Conservation (phyloP, 805 yeast genomes). For the Dipodascus geniculatus region DNA sequence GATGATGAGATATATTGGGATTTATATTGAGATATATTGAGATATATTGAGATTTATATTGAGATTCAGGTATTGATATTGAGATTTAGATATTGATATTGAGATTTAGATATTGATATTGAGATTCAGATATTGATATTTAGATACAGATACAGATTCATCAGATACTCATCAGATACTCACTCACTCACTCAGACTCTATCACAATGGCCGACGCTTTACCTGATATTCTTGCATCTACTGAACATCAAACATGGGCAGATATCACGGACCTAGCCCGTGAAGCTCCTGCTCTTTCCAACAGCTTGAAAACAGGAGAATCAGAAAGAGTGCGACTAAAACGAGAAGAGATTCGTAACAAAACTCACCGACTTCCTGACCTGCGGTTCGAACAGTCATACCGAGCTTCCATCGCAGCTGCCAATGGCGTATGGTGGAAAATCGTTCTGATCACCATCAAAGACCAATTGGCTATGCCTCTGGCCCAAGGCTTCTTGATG, state of each 20-base stretch:
- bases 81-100: too few relatives aligned
- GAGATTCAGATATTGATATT: too few relatives aligned
- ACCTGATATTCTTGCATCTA: background rate
- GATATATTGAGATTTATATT: too few relatives aligned
- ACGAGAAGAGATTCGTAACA: background rate
- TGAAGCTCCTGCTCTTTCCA: background rate
- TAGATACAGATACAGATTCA: too few relatives aligned
- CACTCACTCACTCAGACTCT: too few relatives aligned
- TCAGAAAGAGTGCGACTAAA: background rate
- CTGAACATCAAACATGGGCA: background rate
- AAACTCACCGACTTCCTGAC: conserved; percentile 16
- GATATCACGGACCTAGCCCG: background rate
- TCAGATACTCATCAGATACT: too few relatives aligned
- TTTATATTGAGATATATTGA: too few relatives aligned
- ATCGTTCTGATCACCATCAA: conserved; percentile 19
- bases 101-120: too few relatives aligned
- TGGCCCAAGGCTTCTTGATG: conserved; percentile 27
- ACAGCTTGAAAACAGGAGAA: background rate
- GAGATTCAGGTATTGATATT: too few relatives aligned
- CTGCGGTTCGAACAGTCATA: conserved; percentile 24
- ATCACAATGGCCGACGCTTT: too few relatives aligned
- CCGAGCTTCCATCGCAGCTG: conserved; percentile 21
- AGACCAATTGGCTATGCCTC: conserved; percentile 25
- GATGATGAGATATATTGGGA: too few relatives aligned
- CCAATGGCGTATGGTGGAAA: conserved; percentile 19